Percentiles rank a stretch among this genome's conserved stretches.
Conservation (phyloP, 257 asterid species). For the Scutellaria barbata region DNA sequence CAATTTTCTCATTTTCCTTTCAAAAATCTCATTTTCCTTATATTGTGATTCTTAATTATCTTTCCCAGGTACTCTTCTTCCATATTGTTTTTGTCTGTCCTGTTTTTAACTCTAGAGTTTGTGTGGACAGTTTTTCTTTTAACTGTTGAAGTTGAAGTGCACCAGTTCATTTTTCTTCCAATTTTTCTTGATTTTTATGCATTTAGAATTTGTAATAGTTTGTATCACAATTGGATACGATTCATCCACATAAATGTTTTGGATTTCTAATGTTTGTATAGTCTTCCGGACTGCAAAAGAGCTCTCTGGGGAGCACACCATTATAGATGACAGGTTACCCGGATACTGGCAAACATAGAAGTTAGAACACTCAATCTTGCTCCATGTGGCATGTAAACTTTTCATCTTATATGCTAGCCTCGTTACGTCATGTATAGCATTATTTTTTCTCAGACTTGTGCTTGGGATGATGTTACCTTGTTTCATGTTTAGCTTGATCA, state of each 20-base stretch:
- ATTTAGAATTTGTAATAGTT: not conserved
- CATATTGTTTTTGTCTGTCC: constrained; percentile 7
- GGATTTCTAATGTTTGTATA: not conserved
- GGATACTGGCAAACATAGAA: not conserved
- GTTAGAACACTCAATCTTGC: not conserved
- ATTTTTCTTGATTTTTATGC: constrained; percentile 10
- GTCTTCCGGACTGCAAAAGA: not conserved
- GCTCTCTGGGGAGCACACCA: not conserved
- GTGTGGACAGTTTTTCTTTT: not conserved
- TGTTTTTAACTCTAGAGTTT: not conserved
- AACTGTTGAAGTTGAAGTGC: not conserved
- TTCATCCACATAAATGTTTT: not conserved
- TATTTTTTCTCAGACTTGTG: too few species aligned
- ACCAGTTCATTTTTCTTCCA: not conserved
- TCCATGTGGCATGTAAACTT: too few species aligned
- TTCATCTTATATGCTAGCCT: not conserved
- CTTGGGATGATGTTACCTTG: too few species aligned
- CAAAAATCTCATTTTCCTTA: not conserved
- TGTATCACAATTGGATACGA: not conserved
- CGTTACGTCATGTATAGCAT: not conserved
- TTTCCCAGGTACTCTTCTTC: constrained; percentile 29
- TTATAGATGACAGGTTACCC: not conserved
- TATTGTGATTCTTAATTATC: constrained; percentile 4
- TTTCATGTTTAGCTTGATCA: too few species aligned
- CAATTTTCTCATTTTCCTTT: constrained; percentile 19